A percentile compares a stretch with the other conserved stretches of the same genome.
Conservation (phyloP, 2,329 filamentous ascomycete species). For the Dactylellina drechsleri region DNA sequence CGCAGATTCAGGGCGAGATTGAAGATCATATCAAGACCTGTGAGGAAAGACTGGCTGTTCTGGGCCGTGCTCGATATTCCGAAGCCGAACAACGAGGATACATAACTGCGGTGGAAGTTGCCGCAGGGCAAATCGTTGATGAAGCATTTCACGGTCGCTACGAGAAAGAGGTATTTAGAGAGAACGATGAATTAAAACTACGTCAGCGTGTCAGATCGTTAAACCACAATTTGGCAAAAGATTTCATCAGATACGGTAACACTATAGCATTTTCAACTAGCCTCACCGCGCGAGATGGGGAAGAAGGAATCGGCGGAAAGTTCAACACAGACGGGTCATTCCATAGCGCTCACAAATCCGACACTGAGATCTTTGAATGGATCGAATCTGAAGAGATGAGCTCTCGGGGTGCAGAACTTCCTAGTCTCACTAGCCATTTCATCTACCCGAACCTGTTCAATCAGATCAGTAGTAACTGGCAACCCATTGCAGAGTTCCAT, state of each 20-base stretch:
- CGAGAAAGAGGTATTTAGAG: conserved; percentile 17
- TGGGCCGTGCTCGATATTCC: conserved; percentile 19
- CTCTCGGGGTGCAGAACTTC: conserved; percentile 18
- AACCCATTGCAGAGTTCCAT: conserved; percentile 20
- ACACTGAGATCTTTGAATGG: conserved; percentile 22
- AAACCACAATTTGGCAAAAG: conserved; percentile 7
- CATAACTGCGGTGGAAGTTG: conserved; percentile 9
- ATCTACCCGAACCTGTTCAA: conserved; percentile 22
- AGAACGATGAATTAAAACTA: conserved; percentile 7
- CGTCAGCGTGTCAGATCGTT: conserved; percentile 24
- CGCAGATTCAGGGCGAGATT: conserved; percentile 25
- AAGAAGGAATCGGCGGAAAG: conserved; percentile 15
- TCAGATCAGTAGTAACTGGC: conserved; percentile 25
- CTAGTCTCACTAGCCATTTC: conserved; percentile 12
- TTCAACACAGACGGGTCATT: neutral
- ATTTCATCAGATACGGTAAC: conserved; percentile 32
- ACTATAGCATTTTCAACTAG: conserved; percentile 14
- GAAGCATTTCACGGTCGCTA: conserved; percentile 31
- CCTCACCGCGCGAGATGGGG: neutral
- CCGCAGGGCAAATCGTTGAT: conserved; percentile 18
- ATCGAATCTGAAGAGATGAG: conserved; percentile 11
- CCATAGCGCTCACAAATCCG: neutral
- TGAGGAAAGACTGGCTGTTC: neutral
- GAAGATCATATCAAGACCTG: conserved; percentile 9
- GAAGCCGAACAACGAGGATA: conserved; percentile 15